These are phyloP conservation scores for Solanum sparsipilum DNA, from an alignment of 257 asterid species.

Conservation along the genomic window DNA sequence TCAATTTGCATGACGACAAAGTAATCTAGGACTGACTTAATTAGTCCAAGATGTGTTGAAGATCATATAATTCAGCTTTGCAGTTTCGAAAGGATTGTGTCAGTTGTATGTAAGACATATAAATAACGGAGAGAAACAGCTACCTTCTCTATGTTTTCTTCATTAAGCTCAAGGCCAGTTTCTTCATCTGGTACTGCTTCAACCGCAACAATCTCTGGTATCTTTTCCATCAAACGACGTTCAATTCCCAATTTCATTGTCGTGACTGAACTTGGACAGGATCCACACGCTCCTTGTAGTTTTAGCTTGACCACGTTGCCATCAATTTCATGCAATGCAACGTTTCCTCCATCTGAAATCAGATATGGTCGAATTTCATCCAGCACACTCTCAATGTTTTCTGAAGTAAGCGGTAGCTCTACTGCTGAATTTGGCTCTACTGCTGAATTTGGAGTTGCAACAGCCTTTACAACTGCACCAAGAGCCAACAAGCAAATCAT, in stretches of 20 bases:
- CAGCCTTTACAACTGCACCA: conserved; percentile 54
- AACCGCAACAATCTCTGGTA: conserved; percentile 88
- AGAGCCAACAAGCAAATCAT: not conserved
- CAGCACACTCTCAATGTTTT: conserved; percentile 78
- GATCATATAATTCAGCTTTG: not conserved
- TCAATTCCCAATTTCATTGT: conserved; percentile 98
- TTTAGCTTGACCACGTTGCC: conserved; percentile 83
- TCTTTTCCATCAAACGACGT: conserved; percentile 85
- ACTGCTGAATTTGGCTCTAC: conserved; percentile 46
- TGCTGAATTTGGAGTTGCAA: conserved; percentile 62
- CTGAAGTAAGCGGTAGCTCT: conserved; percentile 79
- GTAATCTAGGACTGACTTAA: not conserved
- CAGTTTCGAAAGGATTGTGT: not conserved
- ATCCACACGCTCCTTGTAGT: conserved; percentile 98
- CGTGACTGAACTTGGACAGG: conserved; percentile 79
- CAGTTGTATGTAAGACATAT: not conserved
- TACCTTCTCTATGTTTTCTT: conserved; percentile 94
- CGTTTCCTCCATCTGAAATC: conserved; percentile 96
- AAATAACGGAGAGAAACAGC: conserved; percentile 3
- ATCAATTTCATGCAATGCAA: conserved; percentile 85
- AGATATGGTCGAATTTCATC: conserved; percentile 94
- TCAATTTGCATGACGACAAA: not conserved
- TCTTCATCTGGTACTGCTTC: conserved; percentile 91
- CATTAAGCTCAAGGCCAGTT: conserved; percentile 89
- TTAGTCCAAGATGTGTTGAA: not conserved